Percentiles rank a stretch among this genome's conserved stretches.
Evolutionary conservation across 176 grass and related monocot species (phyloP).

Genomic region (Tuctoria greenei): DNA sequence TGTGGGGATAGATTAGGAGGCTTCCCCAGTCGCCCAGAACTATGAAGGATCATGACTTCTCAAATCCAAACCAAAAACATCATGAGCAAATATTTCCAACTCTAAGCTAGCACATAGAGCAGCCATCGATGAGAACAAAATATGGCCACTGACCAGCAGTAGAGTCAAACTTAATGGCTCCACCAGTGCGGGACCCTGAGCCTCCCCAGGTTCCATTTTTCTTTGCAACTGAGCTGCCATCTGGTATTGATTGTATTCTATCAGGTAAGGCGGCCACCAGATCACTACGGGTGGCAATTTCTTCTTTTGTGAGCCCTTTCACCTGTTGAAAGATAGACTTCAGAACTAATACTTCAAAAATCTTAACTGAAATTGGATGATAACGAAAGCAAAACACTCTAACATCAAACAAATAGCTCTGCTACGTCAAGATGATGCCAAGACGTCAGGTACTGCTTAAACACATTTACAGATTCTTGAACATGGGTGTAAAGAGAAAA

Average conservation of each 20-base stretch:
- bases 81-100: neutral
- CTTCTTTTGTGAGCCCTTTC: slow-evolving; percentile 95
- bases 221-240: slow-evolving; percentile 75
- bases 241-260: slow-evolving; percentile 91
- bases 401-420: neutral
- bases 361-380: neutral
- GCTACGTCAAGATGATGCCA: neutral
- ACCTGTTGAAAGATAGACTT: slow-evolving; percentile 52
- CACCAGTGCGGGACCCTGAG: slow-evolving; percentile 68
- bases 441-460: neutral
- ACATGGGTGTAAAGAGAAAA: neutral
- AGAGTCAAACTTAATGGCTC: slow-evolving; percentile 72
- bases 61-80: neutral
- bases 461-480: neutral
- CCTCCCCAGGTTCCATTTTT: slow-evolving; percentile 70
- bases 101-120: neutral
- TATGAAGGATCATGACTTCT: neutral
- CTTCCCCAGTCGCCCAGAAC: neutral
- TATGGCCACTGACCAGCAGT: slow-evolving; percentile 54
- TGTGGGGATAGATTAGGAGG: neutral
- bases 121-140: neutral
- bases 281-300: slow-evolving; percentile 69
- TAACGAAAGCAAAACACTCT: neutral
- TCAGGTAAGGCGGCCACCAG: slow-evolving; percentile 78
- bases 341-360: neutral